phyloP scores from a whole-genome alignment of 805 yeast species.

The Barnettozyma populi region DNA sequence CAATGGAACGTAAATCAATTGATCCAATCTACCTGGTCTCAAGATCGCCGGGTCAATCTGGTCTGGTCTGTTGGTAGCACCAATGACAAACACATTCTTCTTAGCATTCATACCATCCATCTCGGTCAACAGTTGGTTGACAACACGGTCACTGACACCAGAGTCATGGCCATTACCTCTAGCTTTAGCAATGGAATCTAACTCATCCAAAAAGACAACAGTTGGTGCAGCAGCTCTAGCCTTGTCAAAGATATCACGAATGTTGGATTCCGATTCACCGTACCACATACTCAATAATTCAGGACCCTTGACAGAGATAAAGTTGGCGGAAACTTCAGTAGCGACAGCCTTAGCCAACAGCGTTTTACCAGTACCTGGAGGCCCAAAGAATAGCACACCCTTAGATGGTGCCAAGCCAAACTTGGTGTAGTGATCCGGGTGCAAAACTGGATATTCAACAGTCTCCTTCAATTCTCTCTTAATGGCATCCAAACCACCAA shows the following conservation, averaged over 20 bases:
- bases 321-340: constrained; percentile 97
- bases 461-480: constrained; percentile 97
- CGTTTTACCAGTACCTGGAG: constrained; percentile 99
- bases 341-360: constrained; percentile 98
- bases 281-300: constrained; percentile 98
- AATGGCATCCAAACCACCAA: constrained; percentile 96
- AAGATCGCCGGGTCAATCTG: constrained; percentile 97
- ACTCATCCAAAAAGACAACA: constrained; percentile 96
- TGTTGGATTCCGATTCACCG: constrained; percentile 96
- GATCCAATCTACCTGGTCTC: constrained; percentile 99
- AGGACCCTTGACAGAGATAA: constrained; percentile 95
- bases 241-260: constrained; percentile 95
- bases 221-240: constrained; percentile 99
- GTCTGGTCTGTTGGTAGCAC: constrained; percentile 99
- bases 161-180: constrained; percentile 98
- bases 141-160: constrained; percentile 95
- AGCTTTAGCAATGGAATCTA: constrained; percentile 95
- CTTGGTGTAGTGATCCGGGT: constrained; percentile 97
- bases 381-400: constrained; percentile 98
- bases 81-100: constrained; percentile 97
- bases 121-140: constrained; percentile 90
- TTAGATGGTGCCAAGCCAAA: constrained; percentile 97
- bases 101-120: constrained; percentile 99
- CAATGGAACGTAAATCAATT: constrained; percentile 95
- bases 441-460: constrained; percentile 97